Evolutionary conservation across 257 asterid genomes (phyloP).

Genomic region (Echites panduratus): DNA sequence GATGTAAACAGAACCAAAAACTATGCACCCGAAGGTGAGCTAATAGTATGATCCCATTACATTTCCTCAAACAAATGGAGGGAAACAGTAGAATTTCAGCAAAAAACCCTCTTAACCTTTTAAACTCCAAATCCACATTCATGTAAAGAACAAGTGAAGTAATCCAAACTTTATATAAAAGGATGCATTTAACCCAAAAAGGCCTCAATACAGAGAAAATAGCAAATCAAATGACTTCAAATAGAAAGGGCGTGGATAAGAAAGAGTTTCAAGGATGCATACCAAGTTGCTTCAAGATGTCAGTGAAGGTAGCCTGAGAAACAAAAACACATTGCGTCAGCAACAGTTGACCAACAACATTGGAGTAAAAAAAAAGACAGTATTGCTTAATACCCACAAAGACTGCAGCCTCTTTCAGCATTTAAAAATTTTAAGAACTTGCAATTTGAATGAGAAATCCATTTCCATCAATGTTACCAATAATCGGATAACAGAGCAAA

Average conservation of each 20-base stretch:
- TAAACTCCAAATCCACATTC: not conserved
- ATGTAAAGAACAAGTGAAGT: too few relatives aligned
- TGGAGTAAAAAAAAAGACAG: not conserved
- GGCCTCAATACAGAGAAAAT: not conserved
- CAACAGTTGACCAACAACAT: not conserved
- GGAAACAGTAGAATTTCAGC: not conserved
- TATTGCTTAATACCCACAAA: not conserved
- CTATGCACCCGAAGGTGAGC: not conserved
- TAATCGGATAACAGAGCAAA: not conserved
- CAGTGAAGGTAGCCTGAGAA: conserved; percentile 91
- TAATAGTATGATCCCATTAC: not conserved
- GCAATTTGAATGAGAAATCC: not conserved
- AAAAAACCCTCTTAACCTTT: not conserved
- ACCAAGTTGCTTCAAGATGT: conserved; percentile 88
- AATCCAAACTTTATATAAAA: not conserved
- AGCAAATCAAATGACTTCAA: not conserved
- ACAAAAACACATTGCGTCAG: conserved; percentile 5
- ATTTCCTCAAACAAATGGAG: not conserved
- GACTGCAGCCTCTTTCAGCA: not conserved
- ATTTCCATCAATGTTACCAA: not conserved
- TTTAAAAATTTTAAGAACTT: not conserved
- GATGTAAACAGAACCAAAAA: not conserved
- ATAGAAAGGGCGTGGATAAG: not conserved
- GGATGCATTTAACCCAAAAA: not conserved
- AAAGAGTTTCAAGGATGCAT: conserved; percentile 14